Base-by-base conservation (phyloP, 2,329 filamentous ascomycete genomes). In the Talaromyces marneffei region DNA sequence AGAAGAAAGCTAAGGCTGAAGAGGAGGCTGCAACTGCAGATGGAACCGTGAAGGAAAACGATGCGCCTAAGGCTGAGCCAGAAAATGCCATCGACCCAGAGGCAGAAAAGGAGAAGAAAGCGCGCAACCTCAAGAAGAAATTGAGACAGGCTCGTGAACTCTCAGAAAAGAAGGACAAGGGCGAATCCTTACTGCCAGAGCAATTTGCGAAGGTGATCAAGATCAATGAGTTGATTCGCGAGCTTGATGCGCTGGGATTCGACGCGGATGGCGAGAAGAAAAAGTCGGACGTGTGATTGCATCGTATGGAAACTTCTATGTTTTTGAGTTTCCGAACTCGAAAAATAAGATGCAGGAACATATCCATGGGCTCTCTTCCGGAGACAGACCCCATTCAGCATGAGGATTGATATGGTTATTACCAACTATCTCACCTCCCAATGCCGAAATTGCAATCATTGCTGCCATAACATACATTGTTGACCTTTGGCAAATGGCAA, bases 171-270 rank as follows among this genome's bases (percentile, higher is more conserved):
- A 96, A 96, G 75, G 90, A 96, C 25, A 87, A 86, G 60, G 94
- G 94, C 20, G 89, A 91, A 72, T 82, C 85, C 4, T 78, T 99
- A 63, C 81, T 97, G 27, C 93, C 92, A 0, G 94, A 99, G 78
- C 94, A 99, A 78, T 88, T 97, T 65, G 92, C 93, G 68, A 99
- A 99, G 79, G 91, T 99, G 60, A 95, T 96, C 74, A 96, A 94
- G 77, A 96, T 99, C 73, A 91, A 91, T 65, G 94, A 99, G 78
- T 83, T 99, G 56, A 87, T 97, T 62, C 85, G 92, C 12, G 92
- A 97, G 73, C 78, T 99, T 60, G 90, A 95, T 69, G 83, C 85
- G 2, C 80, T 99, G 29, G 93, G 93, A 0, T 91, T 97, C 65
- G 89, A 95, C 73, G 77, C 84, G 0, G 89, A 95, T 9, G 91